These are phyloP conservation scores for Schwanniomyces sp. DNA, from an alignment of 805 yeast genomes.

Conservation along the genomic window DNA sequence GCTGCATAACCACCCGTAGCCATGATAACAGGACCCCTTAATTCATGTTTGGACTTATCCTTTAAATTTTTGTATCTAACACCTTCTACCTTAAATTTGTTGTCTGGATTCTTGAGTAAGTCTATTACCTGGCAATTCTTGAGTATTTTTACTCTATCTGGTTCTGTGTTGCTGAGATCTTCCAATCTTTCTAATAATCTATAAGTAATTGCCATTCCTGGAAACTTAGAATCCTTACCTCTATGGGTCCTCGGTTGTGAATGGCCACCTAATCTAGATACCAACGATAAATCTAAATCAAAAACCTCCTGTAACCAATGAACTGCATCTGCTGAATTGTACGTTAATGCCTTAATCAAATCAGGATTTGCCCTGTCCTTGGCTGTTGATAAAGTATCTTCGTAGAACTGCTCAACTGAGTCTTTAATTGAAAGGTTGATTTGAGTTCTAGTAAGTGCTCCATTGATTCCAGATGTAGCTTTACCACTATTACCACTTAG, in stretches of 20 bases:
- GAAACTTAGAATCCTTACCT: slow-evolving; percentile 64
- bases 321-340: slow-evolving; percentile 65
- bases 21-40: slow-evolving; percentile 59
- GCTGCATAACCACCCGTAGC: slow-evolving; percentile 72
- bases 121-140: slow-evolving; percentile 44
- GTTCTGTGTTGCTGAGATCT: slow-evolving; percentile 43
- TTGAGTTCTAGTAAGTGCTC: slow-evolving; percentile 69
- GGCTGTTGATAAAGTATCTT: slow-evolving; percentile 70
- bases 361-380: slow-evolving; percentile 56
- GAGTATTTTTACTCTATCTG: slow-evolving; percentile 41
- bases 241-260: slow-evolving; percentile 79
- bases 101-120: slow-evolving; percentile 32
- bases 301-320: slow-evolving; percentile 71
- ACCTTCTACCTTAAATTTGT: slow-evolving; percentile 22
- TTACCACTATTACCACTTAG: slow-evolving; percentile 67
- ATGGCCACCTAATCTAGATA: slow-evolving; percentile 82
- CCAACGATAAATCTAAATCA: slow-evolving; percentile 60
- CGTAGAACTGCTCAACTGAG: slow-evolving; percentile 55
- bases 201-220: slow-evolving; percentile 66
- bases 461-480: slow-evolving; percentile 71
- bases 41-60: slow-evolving; percentile 27
- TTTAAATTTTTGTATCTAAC: slow-evolving; percentile 34
- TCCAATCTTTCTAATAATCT: slow-evolving; percentile 52
- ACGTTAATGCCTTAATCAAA: slow-evolving; percentile 58
- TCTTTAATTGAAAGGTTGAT: slow-evolving; percentile 49